Evolutionary conservation across 192 early-diverging fungal genomes (phyloP).

Genomic region (Coemansia sp.): DNA sequence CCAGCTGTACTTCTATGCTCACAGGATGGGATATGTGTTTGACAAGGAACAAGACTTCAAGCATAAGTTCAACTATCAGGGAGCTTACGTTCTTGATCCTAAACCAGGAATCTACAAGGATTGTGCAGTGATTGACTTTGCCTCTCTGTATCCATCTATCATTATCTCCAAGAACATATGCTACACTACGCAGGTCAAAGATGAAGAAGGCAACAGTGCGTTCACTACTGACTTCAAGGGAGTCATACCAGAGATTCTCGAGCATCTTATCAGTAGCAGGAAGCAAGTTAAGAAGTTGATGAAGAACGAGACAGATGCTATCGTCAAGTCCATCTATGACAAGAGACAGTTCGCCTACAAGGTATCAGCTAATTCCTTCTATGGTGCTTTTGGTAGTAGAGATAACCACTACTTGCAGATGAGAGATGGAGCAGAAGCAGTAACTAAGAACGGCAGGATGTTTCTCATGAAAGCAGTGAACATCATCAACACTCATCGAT

Average conservation of each 20-base stretch:
- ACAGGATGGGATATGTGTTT: slow-evolving; percentile 10
- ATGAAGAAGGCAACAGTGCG: not conserved
- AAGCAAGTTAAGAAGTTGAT: slow-evolving; percentile 5
- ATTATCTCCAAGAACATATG: slow-evolving; percentile 33
- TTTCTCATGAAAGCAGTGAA: slow-evolving; percentile 13
- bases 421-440: slow-evolving; percentile 4
- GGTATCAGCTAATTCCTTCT: slow-evolving; percentile 27
- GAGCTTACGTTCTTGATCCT: slow-evolving; percentile 25
- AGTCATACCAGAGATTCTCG: slow-evolving; percentile 11
- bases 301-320: slow-evolving; percentile 7
- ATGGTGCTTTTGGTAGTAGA: slow-evolving; percentile 27
- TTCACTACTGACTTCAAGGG: slow-evolving; percentile 10
- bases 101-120: slow-evolving; percentile 15
- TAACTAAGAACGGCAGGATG: slow-evolving; percentile 15
- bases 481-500: slow-evolving; percentile 1
- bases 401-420: slow-evolving; percentile 15
- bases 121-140: slow-evolving; percentile 20
- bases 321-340: slow-evolving; percentile 12
- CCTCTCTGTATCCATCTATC: slow-evolving; percentile 29
- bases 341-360: slow-evolving; percentile 27
- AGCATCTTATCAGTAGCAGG: slow-evolving; percentile 6
- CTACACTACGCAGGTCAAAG: slow-evolving; percentile 17
- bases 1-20: slow-evolving; percentile 22
- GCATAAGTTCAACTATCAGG: slow-evolving; percentile 13
- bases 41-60: slow-evolving; percentile 14